Base-by-base conservation (phyloP, 148 eudicot genomes). In the Silene latifolia region DNA sequence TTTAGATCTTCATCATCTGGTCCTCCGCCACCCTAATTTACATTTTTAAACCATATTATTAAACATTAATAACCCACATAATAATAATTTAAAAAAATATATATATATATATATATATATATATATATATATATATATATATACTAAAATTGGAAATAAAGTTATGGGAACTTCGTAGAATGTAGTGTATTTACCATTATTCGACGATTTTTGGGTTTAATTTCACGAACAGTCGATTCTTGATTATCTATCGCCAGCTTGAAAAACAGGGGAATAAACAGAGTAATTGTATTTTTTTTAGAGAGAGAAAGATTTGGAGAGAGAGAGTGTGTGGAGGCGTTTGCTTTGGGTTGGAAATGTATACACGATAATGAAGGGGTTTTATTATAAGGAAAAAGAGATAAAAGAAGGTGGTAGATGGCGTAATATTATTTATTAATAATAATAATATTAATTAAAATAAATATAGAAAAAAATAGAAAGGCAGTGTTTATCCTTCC, bases 231-330 rank as follows among this genome's bases (percentile, higher is more conserved):
- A 68, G 80, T 32, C 46, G 84, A 54, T 69, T 90, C 95, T 59
- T 83, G 91, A 69, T 86, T 88, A 68, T 87, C 98, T 67, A 92
- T 90, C 82, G 95, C 98, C 98, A 92, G 86, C 73, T 85, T 85
- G 84, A 88, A 79, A 68, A 67, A 74, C 68, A 66, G 73, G 74
- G 73, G 63, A 35, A 42, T 8, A 62, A 44, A 73, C 63, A 72
- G 69, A 72, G 76, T 47, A 19, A 4, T 18, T 56, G 27, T 35
- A 29, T 6, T 20, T 60, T 8, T 61, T 32, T 54, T 74, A 69
- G 78, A 74, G 78, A 72, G 86, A 39, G 77, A 80, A 66, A 72
- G 63, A 2, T 32, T 32, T 2, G 44, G 57, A 60, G 51, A 23
- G 53, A 62, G 53, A 51, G 76, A 68, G 76, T 1, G 29, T 1